A percentile compares a stretch with the other conserved stretches of the same genome.
These are phyloP conservation scores for Boehmeria nivea DNA, from an alignment of 306 rosid species.

Conservation along the genomic window DNA sequence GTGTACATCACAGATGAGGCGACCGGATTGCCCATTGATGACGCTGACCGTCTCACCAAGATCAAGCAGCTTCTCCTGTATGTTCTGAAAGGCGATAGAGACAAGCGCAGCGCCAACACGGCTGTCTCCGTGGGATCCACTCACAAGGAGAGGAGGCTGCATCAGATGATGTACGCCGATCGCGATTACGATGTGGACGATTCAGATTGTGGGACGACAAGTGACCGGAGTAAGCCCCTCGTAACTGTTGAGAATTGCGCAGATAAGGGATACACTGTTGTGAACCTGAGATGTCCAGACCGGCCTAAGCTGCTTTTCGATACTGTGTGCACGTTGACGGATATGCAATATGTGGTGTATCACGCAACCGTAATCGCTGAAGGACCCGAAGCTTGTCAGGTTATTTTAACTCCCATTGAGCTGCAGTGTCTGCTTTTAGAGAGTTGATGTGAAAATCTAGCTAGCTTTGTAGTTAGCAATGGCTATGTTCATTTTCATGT, in stretches of 20 bases:
- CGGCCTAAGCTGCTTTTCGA: conserved; percentile 84
- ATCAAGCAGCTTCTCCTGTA: conserved; percentile 69
- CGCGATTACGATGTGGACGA: conserved; percentile 70
- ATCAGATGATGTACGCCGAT: conserved; percentile 96
- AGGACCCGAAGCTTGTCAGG: conserved; percentile 97
- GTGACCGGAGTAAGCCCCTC: conserved; percentile 49
- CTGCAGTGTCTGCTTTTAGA: background rate
- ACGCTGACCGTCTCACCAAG: conserved; percentile 54
- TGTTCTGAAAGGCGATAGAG: conserved; percentile 80
- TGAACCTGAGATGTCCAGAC: conserved; percentile 85
- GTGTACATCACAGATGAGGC: conserved; percentile 69
- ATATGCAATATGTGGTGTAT: conserved; percentile 93
- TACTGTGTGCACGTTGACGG: conserved; percentile 83
- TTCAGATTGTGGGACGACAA: conserved; percentile 37
- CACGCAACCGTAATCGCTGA: conserved; percentile 87
- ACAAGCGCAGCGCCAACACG: conserved; percentile 76
- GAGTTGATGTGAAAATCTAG: no score
- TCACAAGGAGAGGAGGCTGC: conserved; percentile 95
- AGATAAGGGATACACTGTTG: conserved; percentile 91
- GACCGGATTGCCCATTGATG: conserved; percentile 52
- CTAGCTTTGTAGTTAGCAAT: background rate
- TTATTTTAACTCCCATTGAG: no score
- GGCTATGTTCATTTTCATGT: background rate
- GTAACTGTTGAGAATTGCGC: conserved; percentile 67
- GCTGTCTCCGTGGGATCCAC: conserved; percentile 89